Conservation (phyloP, 2,329 filamentous ascomycete species). For the Epichloe hybrida region DNA sequence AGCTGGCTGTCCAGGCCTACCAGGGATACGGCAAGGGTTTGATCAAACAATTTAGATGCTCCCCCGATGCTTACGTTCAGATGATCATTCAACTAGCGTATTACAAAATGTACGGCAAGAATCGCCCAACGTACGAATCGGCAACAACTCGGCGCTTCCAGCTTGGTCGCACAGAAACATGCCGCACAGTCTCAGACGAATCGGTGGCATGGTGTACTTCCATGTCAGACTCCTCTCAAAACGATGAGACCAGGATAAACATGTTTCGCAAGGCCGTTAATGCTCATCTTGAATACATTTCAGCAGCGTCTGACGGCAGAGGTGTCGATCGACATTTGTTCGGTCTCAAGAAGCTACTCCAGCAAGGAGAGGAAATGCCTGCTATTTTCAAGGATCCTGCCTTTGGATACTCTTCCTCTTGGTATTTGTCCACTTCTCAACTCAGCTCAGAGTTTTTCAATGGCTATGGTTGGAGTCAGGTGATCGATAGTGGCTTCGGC, state of each 20-base stretch:
- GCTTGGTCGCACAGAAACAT: constrained; percentile 91
- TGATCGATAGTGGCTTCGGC: constrained; percentile 89
- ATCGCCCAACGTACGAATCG: constrained; percentile 93
- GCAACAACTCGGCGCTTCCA: constrained; percentile 92
- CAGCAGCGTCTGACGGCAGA: constrained; percentile 76
- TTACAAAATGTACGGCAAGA: constrained; percentile 98
- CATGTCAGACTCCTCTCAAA: constrained; percentile 56
- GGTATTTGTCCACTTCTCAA: constrained; percentile 83
- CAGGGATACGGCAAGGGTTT: constrained; percentile 95
- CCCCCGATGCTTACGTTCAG: constrained; percentile 92
- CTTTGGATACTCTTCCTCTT: constrained; percentile 69
- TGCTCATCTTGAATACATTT: constrained; percentile 81
- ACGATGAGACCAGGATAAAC: constrained; percentile 52
- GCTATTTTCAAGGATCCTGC: constrained; percentile 78
- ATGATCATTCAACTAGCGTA: constrained; percentile 98
- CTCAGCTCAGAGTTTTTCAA: constrained; percentile 96
- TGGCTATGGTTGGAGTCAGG: constrained; percentile 97
- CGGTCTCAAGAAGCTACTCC: constrained; percentile 81
- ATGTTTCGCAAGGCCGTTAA: constrained; percentile 73
- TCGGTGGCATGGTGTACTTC: constrained; percentile 80
- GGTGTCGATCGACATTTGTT: constrained; percentile 96
- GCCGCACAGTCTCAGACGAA: constrained; percentile 81
- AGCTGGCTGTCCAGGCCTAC: constrained; percentile 88
- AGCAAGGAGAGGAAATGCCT: constrained; percentile 68
- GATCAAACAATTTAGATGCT: constrained; percentile 99